A percentile compares a stretch with the other conserved stretches of the same genome.
phyloP scores from a whole-genome alignment of 2,329 filamentous ascomycete species.

The Neocatenulostroma microsporum region DNA sequence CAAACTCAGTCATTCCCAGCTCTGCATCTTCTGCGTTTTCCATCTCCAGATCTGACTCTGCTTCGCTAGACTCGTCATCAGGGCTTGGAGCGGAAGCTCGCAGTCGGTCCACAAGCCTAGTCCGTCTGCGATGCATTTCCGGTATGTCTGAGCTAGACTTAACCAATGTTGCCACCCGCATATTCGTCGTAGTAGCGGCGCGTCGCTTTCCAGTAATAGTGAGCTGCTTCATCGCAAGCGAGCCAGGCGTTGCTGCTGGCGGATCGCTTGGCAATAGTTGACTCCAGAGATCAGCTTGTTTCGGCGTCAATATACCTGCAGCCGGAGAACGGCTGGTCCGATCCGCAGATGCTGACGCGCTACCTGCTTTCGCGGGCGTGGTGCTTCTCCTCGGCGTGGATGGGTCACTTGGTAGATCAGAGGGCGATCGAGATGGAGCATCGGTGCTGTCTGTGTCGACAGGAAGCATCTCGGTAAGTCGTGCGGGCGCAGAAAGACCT shows the following conservation, averaged over 20 bases:
- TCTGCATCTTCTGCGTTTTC: too few species aligned
- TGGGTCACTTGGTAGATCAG: constrained; percentile 11
- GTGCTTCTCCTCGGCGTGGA: constrained; percentile 15
- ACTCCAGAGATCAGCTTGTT: constrained; percentile 26
- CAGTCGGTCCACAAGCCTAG: constrained; percentile 27
- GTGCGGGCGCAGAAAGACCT: constrained; percentile 23
- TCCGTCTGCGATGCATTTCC: constrained; percentile 15
- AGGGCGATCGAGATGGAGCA: constrained; percentile 13
- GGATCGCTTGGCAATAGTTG: constrained; percentile 19
- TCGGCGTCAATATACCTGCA: constrained; percentile 21
- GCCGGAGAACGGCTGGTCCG: too few species aligned
- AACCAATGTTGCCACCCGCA: constrained; percentile 8
- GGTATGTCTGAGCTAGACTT: constrained; percentile 21
- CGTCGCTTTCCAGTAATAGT: constrained; percentile 14
- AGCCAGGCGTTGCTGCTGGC: constrained; percentile 17
- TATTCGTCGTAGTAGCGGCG: neutral
- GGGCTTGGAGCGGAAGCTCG: constrained; percentile 23
- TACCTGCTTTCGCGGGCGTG: constrained; percentile 4
- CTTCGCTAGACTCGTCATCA: constrained; percentile 17
- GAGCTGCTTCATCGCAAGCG: constrained; percentile 18
- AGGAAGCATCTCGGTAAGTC: constrained; percentile 23
- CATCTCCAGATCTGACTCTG: constrained; percentile 16
- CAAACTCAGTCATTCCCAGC: neutral
- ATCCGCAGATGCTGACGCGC: constrained; percentile 7
- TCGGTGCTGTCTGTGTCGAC: constrained; percentile 17